Evolutionary conservation across 2,329 filamentous ascomycete genomes (phyloP), one percentile per base, ranked within the genome.

Genomic region (Nannizziopsis arthrosporioides): DNA sequence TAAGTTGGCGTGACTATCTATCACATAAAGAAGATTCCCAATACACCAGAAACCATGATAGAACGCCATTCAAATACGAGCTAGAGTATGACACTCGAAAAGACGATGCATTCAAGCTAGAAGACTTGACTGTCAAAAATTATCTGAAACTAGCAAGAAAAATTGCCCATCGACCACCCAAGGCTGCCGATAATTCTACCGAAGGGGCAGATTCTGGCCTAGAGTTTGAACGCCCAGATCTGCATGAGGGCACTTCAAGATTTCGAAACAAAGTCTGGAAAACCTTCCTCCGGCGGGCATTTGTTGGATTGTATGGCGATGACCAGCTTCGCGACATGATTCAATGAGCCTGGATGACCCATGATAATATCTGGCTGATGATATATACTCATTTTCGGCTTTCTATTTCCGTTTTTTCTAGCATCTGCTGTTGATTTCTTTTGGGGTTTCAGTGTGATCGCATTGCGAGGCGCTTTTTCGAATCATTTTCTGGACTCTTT

Each of bases 21-120:
- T 15, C 47, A n/a, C 48, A 45, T 80, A 76, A 78, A 55, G 17
- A 32, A 70, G 79, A 50, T 81, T 81, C 15, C 22, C 47, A 81
- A 80, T 57, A 76, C 81, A 60, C 68, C 72, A 42, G 17, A 14
- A 19, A 19, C 8, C 19, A 10, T 5, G 45, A 15, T 35, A 39
- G 32, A 14, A 32, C 3, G 44, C 73, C 82, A 31, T 87, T 95
- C 63, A 62, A 72, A 12, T 96, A 79, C 60, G 76, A 94, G 61
- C 72, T 94, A 42, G 87, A 94, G 63, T 98, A 98, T 63, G 81
- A 81, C 62, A 96, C 89, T 0, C 82, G 78, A 48, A 76, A 81
- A 17, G 88, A 96, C 62, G 68, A 78, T 50, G 65, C 82, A 1
- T 95, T 89, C 62, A 76, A 78, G 52, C 66, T 95, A 57, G 73